These are phyloP conservation scores for Pleurotus djamor DNA, from an alignment of 768 basidiomycete species.

Conservation along the genomic window DNA sequence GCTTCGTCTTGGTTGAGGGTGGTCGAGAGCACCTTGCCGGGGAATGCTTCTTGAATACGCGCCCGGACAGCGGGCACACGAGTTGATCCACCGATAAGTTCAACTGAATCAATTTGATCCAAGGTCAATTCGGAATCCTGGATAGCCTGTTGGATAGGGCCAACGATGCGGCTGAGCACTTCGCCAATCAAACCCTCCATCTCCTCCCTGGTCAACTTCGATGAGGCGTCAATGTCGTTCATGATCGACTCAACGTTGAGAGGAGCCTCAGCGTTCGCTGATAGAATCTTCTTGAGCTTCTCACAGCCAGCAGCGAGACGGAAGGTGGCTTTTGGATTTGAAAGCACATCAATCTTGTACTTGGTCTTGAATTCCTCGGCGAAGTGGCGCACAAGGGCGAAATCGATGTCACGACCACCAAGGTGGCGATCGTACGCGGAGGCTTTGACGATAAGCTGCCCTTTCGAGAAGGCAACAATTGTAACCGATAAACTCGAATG, in stretches of 20 bases:
- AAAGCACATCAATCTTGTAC: conserved; percentile 96
- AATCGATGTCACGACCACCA: conserved; percentile 96
- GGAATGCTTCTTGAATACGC: conserved; percentile 81
- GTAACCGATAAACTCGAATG: conserved; percentile 88
- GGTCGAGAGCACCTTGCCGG: conserved; percentile 79
- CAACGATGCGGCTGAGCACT: conserved; percentile 74
- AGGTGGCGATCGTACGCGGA: conserved; percentile 92
- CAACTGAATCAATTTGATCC: conserved; percentile 87
- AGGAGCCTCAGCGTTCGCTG: conserved; percentile 87
- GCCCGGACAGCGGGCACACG: conserved; percentile 91
- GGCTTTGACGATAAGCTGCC: conserved; percentile 82
- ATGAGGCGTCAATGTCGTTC: conserved; percentile 92
- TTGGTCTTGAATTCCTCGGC: conserved; percentile 91
- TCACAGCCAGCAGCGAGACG: conserved; percentile 87
- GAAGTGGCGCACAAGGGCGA: conserved; percentile 86
- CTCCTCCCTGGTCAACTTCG: conserved; percentile 78
- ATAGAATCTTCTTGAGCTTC: conserved; percentile 94
- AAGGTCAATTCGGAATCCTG: conserved; percentile 75
- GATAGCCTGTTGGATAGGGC: conserved; percentile 77
- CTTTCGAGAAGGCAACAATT: conserved; percentile 92
- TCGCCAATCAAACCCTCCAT: conserved; percentile 77
- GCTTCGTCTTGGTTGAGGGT: conserved; percentile 99
- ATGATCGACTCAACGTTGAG: conserved; percentile 95
- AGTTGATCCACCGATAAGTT: conserved; percentile 92
- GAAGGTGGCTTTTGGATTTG: conserved; percentile 91